Evolutionary conservation across 2,329 filamentous ascomycete species (phyloP), one percentile per base, ranked within the genome.

Genomic region (Alternaria metachromatica): DNA sequence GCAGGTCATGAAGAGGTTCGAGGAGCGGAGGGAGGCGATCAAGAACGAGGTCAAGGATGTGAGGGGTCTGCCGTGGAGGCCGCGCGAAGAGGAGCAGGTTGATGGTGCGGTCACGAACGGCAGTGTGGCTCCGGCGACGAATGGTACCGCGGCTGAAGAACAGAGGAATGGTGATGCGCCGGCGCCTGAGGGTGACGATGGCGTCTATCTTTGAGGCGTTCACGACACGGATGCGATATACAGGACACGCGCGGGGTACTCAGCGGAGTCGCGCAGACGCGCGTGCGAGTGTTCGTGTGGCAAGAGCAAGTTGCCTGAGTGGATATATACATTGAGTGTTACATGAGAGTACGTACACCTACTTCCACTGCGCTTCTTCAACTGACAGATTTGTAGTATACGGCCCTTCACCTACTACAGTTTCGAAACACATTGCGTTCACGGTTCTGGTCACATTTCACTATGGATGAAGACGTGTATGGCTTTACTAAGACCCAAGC

Each of bases 1-100:
- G 71, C 78, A 76, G 20, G 90, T 94, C 61, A 90, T 94, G 61
- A 83, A 79, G 65, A 86, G 90, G 70, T 91, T 93, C 87, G 83
- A 86, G 65, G 86, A 89, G 80, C 84, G 91, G 76, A 86, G 93
- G 65, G 83, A 82, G 58, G 78, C 93, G 54, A 82, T 93, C 65
- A 87, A 85, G 68, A 81, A 75, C 45, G 92, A 94, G 81, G 88
- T 93, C 9, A 84, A 87, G 70, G 87, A 89, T 78, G 82, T 76
- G 8, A 71, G 88, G 65, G 87, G 87, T 3, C 80, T 87, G 77
- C 76, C 73, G 30, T 89, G 87, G 87, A 80, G 80, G 78, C 70
- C 71, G 6, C 63, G 71, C 44, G 68, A 69, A 20, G 74, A 70
- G 18, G 70, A 66, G 37, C 63, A 65, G 44, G 50, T 21, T 23